Percentiles rank a stretch among this genome's conserved stretches.
These are phyloP conservation scores for Polytrichum commune DNA, from an alignment of 225 moss, liverwort and hornwort species.

Conservation along the genomic window DNA sequence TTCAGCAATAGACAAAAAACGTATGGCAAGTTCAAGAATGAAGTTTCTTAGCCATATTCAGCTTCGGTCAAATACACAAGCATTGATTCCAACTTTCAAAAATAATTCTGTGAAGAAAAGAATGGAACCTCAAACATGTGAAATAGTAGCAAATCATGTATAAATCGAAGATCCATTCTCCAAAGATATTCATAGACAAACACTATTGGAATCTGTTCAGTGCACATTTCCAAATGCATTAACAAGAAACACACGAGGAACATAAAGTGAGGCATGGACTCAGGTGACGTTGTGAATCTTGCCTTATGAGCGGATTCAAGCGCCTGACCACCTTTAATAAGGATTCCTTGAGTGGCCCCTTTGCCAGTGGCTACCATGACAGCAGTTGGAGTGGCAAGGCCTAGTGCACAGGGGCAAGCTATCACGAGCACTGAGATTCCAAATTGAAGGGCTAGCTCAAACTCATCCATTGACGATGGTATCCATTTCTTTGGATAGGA, in stretches of 20 bases:
- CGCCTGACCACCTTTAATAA: constrained; percentile 95
- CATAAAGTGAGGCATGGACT: neutral
- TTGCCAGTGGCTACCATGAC: constrained; percentile 99
- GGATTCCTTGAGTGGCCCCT: constrained; percentile 94
- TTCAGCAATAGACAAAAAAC: no score
- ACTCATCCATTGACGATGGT: constrained; percentile 90
- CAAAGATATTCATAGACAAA: no score
- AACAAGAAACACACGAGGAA: neutral
- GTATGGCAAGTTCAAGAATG: no score
- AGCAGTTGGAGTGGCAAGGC: constrained; percentile 96
- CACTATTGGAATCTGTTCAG: neutral
- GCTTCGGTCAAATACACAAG: no score
- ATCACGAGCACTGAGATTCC: constrained; percentile 96
- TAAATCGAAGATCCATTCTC: no score
- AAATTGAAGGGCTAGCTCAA: constrained; percentile 95
- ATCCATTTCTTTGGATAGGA: constrained; percentile 85
- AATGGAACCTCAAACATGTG: no score
- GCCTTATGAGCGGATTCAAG: constrained; percentile 97
- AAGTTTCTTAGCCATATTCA: no score
- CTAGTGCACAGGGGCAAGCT: constrained; percentile 97
- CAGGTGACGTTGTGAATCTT: neutral
- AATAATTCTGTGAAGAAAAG: no score
- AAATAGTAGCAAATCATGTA: no score
- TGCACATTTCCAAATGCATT: neutral
- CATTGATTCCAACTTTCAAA: no score